These are phyloP conservation scores for Arthromyces matolae DNA, from an alignment of 768 basidiomycete species.

Conservation along the genomic window DNA sequence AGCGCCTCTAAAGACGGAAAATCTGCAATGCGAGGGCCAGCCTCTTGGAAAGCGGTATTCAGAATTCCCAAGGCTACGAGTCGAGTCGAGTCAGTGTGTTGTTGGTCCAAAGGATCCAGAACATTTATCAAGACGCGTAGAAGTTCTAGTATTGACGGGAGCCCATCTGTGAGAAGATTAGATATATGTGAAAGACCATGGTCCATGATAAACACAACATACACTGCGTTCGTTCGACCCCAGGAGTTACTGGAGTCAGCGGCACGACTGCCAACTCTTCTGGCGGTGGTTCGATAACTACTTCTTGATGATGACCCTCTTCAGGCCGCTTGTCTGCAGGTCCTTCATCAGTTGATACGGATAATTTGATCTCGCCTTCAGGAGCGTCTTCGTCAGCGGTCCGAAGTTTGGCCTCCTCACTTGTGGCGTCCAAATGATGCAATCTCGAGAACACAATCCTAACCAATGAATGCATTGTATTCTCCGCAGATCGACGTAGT, in stretches of 20 bases:
- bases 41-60: conserved; percentile 82
- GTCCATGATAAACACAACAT: conserved; percentile 17
- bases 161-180: conserved; percentile 55
- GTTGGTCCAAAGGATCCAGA: conserved; percentile 88
- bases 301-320: conserved; percentile 20
- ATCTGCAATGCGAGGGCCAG: conserved; percentile 68
- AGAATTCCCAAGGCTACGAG: conserved; percentile 84
- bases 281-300: conserved; percentile 4
- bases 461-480: conserved; percentile 85
- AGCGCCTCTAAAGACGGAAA: conserved; percentile 78
- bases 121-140: conserved; percentile 93
- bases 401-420: conserved; percentile 65
- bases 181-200: background rate
- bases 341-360: conserved; percentile 4
- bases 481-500: conserved; percentile 82
- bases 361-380: conserved; percentile 15
- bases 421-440: conserved; percentile 56
- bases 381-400: conserved; percentile 46
- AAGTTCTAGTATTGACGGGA: conserved; percentile 90
- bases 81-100: conserved; percentile 95
- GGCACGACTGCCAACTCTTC: conserved; percentile 13
- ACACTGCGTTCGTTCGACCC: conserved; percentile 39
- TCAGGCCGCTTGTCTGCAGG: conserved; percentile 28
- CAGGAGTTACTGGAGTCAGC: conserved; percentile 22
- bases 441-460: conserved; percentile 77